Evolutionary conservation across 768 basidiomycete species (phyloP), one percentile per base, ranked within the genome.

Genomic region (Boletellus sp.): DNA sequence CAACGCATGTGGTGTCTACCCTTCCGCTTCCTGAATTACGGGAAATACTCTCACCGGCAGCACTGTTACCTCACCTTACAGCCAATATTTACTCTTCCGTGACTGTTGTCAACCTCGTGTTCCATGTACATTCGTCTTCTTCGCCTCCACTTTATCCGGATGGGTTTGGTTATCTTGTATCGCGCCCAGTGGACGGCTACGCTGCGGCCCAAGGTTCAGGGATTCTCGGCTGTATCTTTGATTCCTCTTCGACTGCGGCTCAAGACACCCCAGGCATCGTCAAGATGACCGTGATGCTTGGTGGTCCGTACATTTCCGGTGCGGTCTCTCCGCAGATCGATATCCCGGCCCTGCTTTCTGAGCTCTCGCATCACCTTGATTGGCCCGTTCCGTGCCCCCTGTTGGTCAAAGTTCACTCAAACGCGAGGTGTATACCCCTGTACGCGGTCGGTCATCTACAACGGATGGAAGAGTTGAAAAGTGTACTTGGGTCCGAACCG

Each of bases 161-260:
- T 2, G 95, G 95, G 4, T 99, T 97, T 64, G 95, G 95, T 9
- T 97, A 94, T 72, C 85, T 99, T 61, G 78, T 96, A 45, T 93
- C 94, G 0, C 87, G 94, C 15, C 83, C 87, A 0, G 70, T 68
- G 28, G 66, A 66, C 5, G 84, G 75, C 19, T 87, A 89, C 55
- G 59, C 67, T n/a, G 45, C 51, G 20, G 45, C 58, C 5, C 58
- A 65, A 31, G 56, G 66, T 42, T 66, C 75, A 11, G 79, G 81
- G 4, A 77, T 89, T 17, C 77, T 98, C 0, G 95, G 95, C 12
- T 84, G 85, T 26, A 84, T 97, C 11, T 97, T 97, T 69, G 95
- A 98, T 66, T 90, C 89, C 0, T 85, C 82, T 45, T 78, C 87
- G 8, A 74, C 93, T 35, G 72, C 79, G 1, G 75, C 69, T 6